phyloP scores from a whole-genome alignment of 257 asterid species.

The Gynochthodes officinalis region DNA sequence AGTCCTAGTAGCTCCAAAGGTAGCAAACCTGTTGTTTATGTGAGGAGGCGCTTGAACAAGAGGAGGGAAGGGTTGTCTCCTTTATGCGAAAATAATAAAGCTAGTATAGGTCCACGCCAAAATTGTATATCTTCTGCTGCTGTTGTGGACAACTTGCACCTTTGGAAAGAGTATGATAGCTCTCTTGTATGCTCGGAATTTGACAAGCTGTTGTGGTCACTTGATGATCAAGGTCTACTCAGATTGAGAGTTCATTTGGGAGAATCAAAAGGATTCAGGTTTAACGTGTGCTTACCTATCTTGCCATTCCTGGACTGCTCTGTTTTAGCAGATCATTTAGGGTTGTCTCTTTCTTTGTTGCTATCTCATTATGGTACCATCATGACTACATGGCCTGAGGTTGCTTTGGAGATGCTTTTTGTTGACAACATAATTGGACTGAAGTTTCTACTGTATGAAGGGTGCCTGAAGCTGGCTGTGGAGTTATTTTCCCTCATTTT shows the following conservation, averaged over 20 bases:
- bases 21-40: slow-evolving; percentile 51
- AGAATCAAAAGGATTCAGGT: slow-evolving; percentile 38
- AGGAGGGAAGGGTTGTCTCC: slow-evolving; percentile 27
- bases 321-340: slow-evolving; percentile 29
- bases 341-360: slow-evolving; percentile 46
- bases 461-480: slow-evolving; percentile 68
- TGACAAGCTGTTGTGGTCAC: slow-evolving; percentile 35
- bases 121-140: slow-evolving; percentile 19
- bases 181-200: slow-evolving; percentile 20
- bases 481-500: slow-evolving; percentile 58
- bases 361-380: slow-evolving; percentile 63
- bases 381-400: slow-evolving; percentile 63
- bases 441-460: slow-evolving; percentile 66
- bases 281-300: slow-evolving; percentile 42
- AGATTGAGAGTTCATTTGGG: slow-evolving; percentile 32
- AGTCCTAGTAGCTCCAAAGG: slow-evolving; percentile 32
- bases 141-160: slow-evolving; percentile 22
- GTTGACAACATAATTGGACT: slow-evolving; percentile 74
- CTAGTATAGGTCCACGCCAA: slow-evolving; percentile 26
- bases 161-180: slow-evolving; percentile 15
- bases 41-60: slow-evolving; percentile 59
- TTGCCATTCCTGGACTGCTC: slow-evolving; percentile 32
- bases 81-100: slow-evolving; percentile 34
- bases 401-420: slow-evolving; percentile 78
- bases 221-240: slow-evolving; percentile 46